phyloP scores from a whole-genome alignment of 2,329 filamentous ascomycete genomes.

The Furcasterigmium sp. region DNA sequence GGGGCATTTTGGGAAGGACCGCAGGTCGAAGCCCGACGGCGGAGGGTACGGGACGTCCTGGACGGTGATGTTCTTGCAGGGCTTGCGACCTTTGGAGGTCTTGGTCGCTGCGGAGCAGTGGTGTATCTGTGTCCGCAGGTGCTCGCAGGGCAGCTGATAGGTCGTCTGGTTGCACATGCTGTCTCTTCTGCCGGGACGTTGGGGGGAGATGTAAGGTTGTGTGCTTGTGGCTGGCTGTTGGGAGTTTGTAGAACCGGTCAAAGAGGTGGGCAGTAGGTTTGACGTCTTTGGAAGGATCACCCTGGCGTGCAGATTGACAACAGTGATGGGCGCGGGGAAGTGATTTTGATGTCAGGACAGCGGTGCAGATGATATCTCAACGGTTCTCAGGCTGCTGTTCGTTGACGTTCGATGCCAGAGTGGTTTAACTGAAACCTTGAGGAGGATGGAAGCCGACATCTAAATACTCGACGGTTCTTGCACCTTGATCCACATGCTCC shows the following conservation, averaged over 20 bases:
- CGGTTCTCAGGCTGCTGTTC: no score
- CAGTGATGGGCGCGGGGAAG: no score
- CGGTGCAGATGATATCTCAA: no score
- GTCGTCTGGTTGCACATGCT: conserved; percentile 45
- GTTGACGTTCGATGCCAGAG: no score
- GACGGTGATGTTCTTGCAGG: conserved; percentile 37
- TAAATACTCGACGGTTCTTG: neutral
- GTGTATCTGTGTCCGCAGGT: conserved; percentile 37
- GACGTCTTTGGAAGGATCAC: neutral
- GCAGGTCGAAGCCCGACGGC: conserved; percentile 33
- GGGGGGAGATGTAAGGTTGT: neutral
- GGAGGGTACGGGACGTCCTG: conserved; percentile 41
- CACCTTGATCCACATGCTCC: neutral
- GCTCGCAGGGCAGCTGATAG: conserved; percentile 46
- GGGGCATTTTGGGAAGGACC: conserved; percentile 34
- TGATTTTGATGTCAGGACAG: no score
- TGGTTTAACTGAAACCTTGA: no score
- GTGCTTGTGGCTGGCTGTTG: neutral
- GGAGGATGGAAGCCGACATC: neutral
- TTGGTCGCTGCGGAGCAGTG: conserved; percentile 38
- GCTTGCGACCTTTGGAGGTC: conserved; percentile 19
- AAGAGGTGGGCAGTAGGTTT: no score
- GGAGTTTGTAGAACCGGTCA: neutral
- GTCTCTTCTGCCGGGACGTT: neutral
- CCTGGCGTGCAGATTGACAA: neutral